These are phyloP conservation scores for Blastobotrys malaysiensis DNA, from an alignment of 1,139 yeast species.

Conservation along the genomic window DNA sequence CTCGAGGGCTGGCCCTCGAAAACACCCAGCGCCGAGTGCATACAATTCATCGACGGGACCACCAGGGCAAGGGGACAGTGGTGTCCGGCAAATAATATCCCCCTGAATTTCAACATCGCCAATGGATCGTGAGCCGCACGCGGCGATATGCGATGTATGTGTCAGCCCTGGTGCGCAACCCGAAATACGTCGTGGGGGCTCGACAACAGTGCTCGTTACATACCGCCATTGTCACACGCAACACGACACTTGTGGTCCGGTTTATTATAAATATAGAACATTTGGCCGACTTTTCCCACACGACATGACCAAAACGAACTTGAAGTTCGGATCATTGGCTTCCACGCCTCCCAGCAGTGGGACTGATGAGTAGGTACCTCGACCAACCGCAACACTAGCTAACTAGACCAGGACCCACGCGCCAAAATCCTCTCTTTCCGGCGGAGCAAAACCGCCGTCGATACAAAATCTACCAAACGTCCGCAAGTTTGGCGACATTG, in stretches of 20 bases:
- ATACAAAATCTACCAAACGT: constrained; percentile 12
- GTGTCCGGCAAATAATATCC: too few species aligned
- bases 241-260: not conserved
- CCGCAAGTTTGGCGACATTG: constrained; percentile 21
- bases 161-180: not conserved
- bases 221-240: not conserved
- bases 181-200: not conserved
- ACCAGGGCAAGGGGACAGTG: too few species aligned
- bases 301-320: not conserved
- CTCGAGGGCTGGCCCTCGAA: not conserved
- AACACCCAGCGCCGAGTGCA: too few species aligned
- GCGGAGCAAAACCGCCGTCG: constrained; percentile 17
- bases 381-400: not conserved
- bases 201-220: too few species aligned
- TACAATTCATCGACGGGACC: too few species aligned
- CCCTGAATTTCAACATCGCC: too few species aligned
- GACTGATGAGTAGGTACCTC: not conserved
- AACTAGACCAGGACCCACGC: constrained; percentile 5
- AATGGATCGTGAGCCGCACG: not conserved
- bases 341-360: not conserved
- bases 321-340: constrained; percentile 3
- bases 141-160: not conserved
- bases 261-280: not conserved
- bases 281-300: not conserved
- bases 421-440: constrained; percentile 12